Percentiles rank a stretch among this genome's conserved stretches.
Conservation (phyloP, 1,284 basidiomycete genomes). For the Ceratobasidium sp. region DNA sequence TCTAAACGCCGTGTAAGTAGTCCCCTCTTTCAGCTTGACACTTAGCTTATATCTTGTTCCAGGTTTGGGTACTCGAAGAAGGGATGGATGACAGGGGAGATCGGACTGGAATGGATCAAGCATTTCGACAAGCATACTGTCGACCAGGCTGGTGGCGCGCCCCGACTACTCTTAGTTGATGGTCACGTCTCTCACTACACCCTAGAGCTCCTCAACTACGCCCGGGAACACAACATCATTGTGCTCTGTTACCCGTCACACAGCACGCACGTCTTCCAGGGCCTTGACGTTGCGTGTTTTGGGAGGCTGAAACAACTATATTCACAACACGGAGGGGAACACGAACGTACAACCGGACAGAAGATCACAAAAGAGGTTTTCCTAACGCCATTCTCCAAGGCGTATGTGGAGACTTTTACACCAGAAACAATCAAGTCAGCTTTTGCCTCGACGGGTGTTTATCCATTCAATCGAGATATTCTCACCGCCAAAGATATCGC, state of each 20-base stretch:
- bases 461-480: constrained; percentile 22
- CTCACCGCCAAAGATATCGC: constrained; percentile 17
- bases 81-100: constrained; percentile 54
- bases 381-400: constrained; percentile 6
- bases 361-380: constrained; percentile 55
- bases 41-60: no score
- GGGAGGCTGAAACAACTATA: constrained; percentile 31
- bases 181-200: constrained; percentile 62
- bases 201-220: constrained; percentile 57
- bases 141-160: constrained; percentile 56
- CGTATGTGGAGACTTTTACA: constrained; percentile 26
- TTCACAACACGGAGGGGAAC: constrained; percentile 42
- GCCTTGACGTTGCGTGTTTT: constrained; percentile 48
- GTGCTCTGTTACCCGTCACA: constrained; percentile 60
- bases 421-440: constrained; percentile 9
- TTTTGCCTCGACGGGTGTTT: constrained; percentile 28
- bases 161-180: constrained; percentile 58
- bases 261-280: constrained; percentile 53
- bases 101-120: constrained; percentile 57
- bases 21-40: neutral
- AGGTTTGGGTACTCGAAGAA: constrained; percentile 51
- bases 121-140: constrained; percentile 59
- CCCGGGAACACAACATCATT: constrained; percentile 56
- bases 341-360: constrained; percentile 48
- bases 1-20: constrained; percentile 36